Base-by-base conservation (phyloP, 768 basidiomycete genomes). In the Paxillus ammoniavirescens region DNA sequence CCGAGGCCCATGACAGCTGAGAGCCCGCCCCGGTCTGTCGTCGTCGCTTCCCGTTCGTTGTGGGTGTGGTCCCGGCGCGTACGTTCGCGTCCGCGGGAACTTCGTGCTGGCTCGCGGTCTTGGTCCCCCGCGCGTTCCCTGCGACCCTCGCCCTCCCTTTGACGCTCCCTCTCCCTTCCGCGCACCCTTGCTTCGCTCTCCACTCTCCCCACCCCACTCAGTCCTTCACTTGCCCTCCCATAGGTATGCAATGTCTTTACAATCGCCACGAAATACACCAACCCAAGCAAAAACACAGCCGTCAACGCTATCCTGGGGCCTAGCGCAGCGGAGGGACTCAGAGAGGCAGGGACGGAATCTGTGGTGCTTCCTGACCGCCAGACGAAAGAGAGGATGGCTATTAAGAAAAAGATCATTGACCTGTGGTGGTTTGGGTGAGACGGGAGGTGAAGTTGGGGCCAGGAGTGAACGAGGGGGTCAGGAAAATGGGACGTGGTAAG, bases 361-460 rank as follows among this genome's bases (percentile, higher is more conserved):
- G 65, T 37, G 1, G 71, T 70, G 0, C 81, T 77, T 14, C 84
- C 86, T 0, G 79, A 78, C 40, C 82, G 75, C 87, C 86, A 88
- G 48, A 87, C 76, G 56, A 80, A 90, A 7, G 82, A 77, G 31
- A 87, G 73, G 59, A 90, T 85, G 12, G 84, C 73, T 3, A 75
- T 61, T 55, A 85, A 66, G 66, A 89, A 89, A 49, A 82, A 73
- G 5, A 87, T 72, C 78, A 90, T 84, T 0, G 88, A 82, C 82
- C 82, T 83, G 17, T 53, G 12, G 10, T 14, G 4, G 40, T 15
- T 23, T 8, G n/a, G 41, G 31, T 50, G 5, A 18, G 15, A 7
- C 10, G 49, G 38, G 4, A 17, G 4, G n/a, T 14, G 30, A 26
- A n/a, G 40, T 28, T 14, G 5, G 14, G 18, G 42, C n/a, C 5